phyloP scores from a whole-genome alignment of 371 early-diverging fungal species.

The Apophysomyces variabilis region DNA sequence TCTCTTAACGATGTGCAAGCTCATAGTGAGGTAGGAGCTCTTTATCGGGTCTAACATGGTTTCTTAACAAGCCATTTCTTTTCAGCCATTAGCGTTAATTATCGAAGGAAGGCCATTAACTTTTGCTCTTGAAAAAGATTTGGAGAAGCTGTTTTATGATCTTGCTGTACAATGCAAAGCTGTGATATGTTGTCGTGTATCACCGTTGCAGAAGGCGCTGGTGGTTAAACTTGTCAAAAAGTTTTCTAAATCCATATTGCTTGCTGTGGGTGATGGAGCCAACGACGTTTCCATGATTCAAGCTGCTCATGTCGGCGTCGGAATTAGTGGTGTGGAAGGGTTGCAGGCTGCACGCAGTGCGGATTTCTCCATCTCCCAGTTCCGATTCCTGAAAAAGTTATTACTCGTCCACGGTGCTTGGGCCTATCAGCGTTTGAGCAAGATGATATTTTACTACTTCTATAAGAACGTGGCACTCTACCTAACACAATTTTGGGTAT shows the following conservation, averaged over 20 bases:
- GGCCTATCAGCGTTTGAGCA: slow-evolving; percentile 89
- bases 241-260: slow-evolving; percentile 71
- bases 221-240: slow-evolving; percentile 90
- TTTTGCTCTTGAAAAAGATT: slow-evolving; percentile 71
- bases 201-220: slow-evolving; percentile 92
- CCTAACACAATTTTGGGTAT: slow-evolving; percentile 95
- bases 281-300: slow-evolving; percentile 99
- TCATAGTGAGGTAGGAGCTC: slow-evolving; percentile 32
- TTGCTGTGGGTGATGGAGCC: slow-evolving; percentile 98
- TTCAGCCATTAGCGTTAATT: slow-evolving; percentile 63
- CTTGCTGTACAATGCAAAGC: slow-evolving; percentile 81
- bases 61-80: neutral
- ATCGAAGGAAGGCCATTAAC: slow-evolving; percentile 75
- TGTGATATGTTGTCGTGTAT: slow-evolving; percentile 93
- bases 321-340: slow-evolving; percentile 98
- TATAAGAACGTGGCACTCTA: slow-evolving; percentile 97
- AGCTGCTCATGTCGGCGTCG: slow-evolving; percentile 96
- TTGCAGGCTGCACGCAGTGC: slow-evolving; percentile 95
- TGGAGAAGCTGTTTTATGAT: slow-evolving; percentile 71
- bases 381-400: slow-evolving; percentile 86
- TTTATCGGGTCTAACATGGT: neutral
- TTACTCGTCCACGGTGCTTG: slow-evolving; percentile 94
- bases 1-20: slow-evolving; percentile 61
- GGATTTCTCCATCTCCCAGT: slow-evolving; percentile 96
- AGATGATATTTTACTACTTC: slow-evolving; percentile 89